These are phyloP conservation scores for Penicillium polonicum DNA, from an alignment of 2,329 filamentous ascomycete genomes.

Conservation along the genomic window DNA sequence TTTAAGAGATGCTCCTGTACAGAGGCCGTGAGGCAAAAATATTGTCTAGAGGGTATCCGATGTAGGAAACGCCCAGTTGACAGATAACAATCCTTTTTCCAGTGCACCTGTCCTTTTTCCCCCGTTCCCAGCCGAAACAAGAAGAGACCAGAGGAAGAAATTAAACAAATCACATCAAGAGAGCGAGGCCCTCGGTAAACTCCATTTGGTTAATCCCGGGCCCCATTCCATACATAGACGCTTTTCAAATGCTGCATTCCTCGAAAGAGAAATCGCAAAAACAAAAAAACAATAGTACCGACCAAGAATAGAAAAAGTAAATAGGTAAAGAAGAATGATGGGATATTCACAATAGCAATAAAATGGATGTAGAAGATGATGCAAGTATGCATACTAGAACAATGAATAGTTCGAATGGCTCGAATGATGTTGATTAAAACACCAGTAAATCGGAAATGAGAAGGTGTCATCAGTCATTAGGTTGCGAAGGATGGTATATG, in stretches of 20 bases:
- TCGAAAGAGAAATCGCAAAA: slow-evolving; percentile 10
- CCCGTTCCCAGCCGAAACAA: slow-evolving; percentile 1
- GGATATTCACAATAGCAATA: slow-evolving; percentile 25
- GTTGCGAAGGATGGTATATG: slow-evolving; percentile 7
- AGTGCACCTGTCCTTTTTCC: neutral
- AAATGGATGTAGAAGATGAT: slow-evolving; percentile 9
- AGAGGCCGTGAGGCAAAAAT: slow-evolving; percentile 19
- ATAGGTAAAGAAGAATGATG: slow-evolving; percentile 2
- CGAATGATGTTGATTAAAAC: slow-evolving; percentile 7
- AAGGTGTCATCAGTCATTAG: slow-evolving; percentile 25
- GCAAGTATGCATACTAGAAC: slow-evolving; percentile 16
- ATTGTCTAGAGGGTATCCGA: slow-evolving; percentile 10
- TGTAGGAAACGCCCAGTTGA: slow-evolving; percentile 5
- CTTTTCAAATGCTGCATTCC: slow-evolving; percentile 23
- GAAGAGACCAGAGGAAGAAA: slow-evolving; percentile 9
- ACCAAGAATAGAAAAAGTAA: slow-evolving; percentile 14
- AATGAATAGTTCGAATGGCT: neutral
- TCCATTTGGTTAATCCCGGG: slow-evolving; percentile 19
- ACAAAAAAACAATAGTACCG: slow-evolving; percentile 15
- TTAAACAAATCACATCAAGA: slow-evolving; percentile 12
- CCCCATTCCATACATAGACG: slow-evolving; percentile 18
- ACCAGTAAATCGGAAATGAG: slow-evolving; percentile 9
- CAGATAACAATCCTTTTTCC: slow-evolving; percentile 10
- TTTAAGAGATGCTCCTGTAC: slow-evolving; percentile 19
- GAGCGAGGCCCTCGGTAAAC: slow-evolving; percentile 14